These are phyloP conservation scores for Gossypium thurberi DNA, from an alignment of 345 rosid species.

Conservation along the genomic window DNA sequence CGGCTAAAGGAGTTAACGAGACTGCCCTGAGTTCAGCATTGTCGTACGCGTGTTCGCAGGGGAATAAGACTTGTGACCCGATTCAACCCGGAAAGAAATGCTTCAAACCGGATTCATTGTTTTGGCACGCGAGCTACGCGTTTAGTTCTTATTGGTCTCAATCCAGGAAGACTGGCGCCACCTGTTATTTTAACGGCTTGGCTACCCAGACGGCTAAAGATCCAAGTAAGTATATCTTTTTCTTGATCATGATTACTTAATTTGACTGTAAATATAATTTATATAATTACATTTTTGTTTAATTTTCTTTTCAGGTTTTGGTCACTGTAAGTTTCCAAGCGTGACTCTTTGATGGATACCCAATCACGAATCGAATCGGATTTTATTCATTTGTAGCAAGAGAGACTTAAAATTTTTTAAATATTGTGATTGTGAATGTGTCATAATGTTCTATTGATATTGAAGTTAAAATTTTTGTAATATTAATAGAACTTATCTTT, in stretches of 20 bases:
- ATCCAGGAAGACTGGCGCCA: slow-evolving; percentile 49
- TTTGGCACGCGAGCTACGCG: slow-evolving; percentile 71
- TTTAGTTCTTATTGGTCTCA: slow-evolving; percentile 94
- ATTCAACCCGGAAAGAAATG: slow-evolving; percentile 56
- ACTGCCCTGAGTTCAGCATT: slow-evolving; percentile 55
- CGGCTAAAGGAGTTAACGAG: slow-evolving; percentile 48
- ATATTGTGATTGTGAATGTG: too few relatives aligned
- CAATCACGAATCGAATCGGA: too few relatives aligned
- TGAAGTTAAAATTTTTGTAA: too few relatives aligned
- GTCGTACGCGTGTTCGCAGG: slow-evolving; percentile 87
- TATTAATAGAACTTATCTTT: too few relatives aligned
- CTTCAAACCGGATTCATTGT: slow-evolving; percentile 44
- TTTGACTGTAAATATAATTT: neutral
- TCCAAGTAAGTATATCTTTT: slow-evolving; percentile 56
- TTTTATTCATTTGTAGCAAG: too few relatives aligned
- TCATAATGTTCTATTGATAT: too few relatives aligned
- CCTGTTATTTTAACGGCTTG: slow-evolving; percentile 69
- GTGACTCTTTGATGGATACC: slow-evolving; percentile 32
- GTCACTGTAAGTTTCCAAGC: slow-evolving; percentile 73
- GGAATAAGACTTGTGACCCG: slow-evolving; percentile 76
- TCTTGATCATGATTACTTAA: neutral
- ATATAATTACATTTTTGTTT: neutral
- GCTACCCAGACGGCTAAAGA: slow-evolving; percentile 65
- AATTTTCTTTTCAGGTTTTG: slow-evolving; percentile 44
- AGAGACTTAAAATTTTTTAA: too few relatives aligned